Evolutionary conservation across 257 asterid species (phyloP).

Genomic region (Marsdenia floribunda): DNA sequence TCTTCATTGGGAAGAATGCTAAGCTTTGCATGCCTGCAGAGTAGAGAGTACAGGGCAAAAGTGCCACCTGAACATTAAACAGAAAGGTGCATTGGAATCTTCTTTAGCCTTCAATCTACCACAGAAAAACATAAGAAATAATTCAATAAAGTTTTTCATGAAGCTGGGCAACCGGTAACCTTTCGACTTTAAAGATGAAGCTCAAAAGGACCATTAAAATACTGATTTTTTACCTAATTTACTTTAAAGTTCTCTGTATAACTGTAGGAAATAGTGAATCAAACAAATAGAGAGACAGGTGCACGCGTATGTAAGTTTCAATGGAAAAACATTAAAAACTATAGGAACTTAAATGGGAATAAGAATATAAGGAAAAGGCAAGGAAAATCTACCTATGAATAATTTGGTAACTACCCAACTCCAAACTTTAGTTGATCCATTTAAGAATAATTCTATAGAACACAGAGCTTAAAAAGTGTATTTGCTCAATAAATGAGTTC

Average conservation of each 20-base stretch:
- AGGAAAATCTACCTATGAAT: not conserved
- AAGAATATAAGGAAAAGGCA: not conserved
- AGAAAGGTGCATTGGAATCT: not conserved
- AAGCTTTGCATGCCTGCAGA: slow-evolving; percentile 43
- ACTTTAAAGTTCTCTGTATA: not conserved
- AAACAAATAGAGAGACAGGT: not conserved
- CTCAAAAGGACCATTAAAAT: not conserved
- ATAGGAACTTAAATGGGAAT: not conserved
- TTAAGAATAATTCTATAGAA: too few relatives aligned
- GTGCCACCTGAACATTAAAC: slow-evolving; percentile 32
- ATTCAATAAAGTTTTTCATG: not conserved
- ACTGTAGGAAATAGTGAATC: not conserved
- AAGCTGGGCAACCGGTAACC: not conserved
- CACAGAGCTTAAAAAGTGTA: not conserved
- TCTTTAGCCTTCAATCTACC: not conserved
- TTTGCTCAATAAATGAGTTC: not conserved
- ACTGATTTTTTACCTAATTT: not conserved
- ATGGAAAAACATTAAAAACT: not conserved
- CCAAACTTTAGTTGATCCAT: not conserved
- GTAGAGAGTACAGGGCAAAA: slow-evolving; percentile 40
- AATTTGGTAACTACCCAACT: not conserved
- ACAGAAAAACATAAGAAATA: not conserved
- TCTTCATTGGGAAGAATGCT: slow-evolving; percentile 39
- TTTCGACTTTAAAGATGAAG: not conserved
- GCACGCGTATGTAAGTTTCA: not conserved